Percentiles rank a stretch among this genome's conserved stretches.
phyloP scores from a whole-genome alignment of 805 yeast species.

The Candida suzukii region DNA sequence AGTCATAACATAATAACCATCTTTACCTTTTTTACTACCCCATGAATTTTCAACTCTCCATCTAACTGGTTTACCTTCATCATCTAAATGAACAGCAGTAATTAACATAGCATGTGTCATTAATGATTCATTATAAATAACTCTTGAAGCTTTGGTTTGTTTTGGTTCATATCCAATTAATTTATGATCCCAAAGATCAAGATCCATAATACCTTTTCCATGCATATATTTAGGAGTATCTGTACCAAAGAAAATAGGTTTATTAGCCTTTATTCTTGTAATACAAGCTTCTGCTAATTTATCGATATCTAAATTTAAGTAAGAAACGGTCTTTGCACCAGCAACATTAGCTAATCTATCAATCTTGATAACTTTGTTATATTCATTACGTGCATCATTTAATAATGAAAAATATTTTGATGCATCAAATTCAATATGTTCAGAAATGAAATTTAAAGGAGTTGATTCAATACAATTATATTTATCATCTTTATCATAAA shows the following conservation, averaged over 20 bases:
- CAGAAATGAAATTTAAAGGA: slow-evolving; percentile 57
- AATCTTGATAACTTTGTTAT: slow-evolving; percentile 56
- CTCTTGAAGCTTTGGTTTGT: slow-evolving; percentile 59
- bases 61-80: slow-evolving; percentile 50
- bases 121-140: slow-evolving; percentile 59
- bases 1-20: slow-evolving; percentile 66
- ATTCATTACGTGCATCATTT: slow-evolving; percentile 76
- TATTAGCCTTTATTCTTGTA: slow-evolving; percentile 60
- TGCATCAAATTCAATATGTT: slow-evolving; percentile 46
- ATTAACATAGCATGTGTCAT: slow-evolving; percentile 92
- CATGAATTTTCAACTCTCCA: slow-evolving; percentile 76
- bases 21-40: slow-evolving; percentile 62
- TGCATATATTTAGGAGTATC: slow-evolving; percentile 80
- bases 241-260: slow-evolving; percentile 83
- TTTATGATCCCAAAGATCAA: slow-evolving; percentile 59
- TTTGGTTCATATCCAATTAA: slow-evolving; percentile 44
- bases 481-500: slow-evolving; percentile 57
- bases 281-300: slow-evolving; percentile 55
- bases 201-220: slow-evolving; percentile 65
- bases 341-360: slow-evolving; percentile 69
- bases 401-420: slow-evolving; percentile 56
- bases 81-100: slow-evolving; percentile 73
- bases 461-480: slow-evolving; percentile 44
- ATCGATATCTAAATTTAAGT: slow-evolving; percentile 60
- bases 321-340: slow-evolving; percentile 64